Evolutionary conservation across 768 basidiomycete species (phyloP).

Genomic region (Kwoniella dejecticola): DNA sequence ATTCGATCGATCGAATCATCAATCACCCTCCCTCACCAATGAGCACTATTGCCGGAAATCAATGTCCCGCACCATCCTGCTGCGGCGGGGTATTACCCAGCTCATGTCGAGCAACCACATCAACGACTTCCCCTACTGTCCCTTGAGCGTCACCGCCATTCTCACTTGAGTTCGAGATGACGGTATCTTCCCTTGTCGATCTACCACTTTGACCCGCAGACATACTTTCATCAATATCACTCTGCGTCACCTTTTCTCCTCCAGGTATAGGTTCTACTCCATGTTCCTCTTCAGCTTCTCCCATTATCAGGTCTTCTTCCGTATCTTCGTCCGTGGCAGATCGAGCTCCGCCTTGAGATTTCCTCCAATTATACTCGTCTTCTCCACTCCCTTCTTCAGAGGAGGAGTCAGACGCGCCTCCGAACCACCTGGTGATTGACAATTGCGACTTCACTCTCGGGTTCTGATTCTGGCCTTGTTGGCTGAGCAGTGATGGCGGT

Average conservation of each 20-base stretch:
- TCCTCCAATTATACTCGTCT: slow-evolving; percentile 11
- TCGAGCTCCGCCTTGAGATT: neutral
- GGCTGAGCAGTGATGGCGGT: neutral
- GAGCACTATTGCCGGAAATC: too few species aligned
- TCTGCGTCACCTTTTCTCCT: slow-evolving; percentile 28
- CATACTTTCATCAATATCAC: slow-evolving; percentile 16
- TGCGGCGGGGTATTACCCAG: slow-evolving; percentile 28
- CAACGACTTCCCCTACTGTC: neutral
- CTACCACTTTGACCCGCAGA: slow-evolving; percentile 4
- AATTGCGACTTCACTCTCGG: slow-evolving; percentile 17
- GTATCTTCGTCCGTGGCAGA: slow-evolving; percentile 14
- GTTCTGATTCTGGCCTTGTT: neutral
- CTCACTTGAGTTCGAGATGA: neutral
- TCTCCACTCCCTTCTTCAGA: slow-evolving; percentile 16
- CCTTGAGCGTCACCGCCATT: neutral
- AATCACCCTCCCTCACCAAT: too few species aligned
- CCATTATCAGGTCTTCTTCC: neutral
- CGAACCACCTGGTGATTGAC: slow-evolving; percentile 37
- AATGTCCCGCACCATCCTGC: slow-evolving; percentile 16
- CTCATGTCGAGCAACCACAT: neutral
- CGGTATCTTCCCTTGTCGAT: neutral
- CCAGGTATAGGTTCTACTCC: slow-evolving; percentile 29
- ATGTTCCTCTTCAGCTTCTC: slow-evolving; percentile 2
- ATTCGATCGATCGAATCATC: neutral
- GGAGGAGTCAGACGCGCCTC: slow-evolving; percentile 27